phyloP scores from a whole-genome alignment of 805 yeast species.

The Millerozyma acaciae region DNA sequence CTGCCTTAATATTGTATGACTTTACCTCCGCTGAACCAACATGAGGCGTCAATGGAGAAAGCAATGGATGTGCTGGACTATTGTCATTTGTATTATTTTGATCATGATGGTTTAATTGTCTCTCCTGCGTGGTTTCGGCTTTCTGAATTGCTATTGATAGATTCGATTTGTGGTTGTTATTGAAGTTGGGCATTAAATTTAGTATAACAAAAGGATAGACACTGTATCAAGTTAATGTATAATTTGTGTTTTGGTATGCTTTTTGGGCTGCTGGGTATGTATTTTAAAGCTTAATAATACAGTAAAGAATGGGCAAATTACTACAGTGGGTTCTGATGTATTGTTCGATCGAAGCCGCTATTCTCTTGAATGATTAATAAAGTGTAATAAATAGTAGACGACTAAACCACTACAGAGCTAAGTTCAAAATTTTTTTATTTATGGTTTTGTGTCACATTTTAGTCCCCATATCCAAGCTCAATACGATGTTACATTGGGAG shows the following conservation, averaged over 20 bases:
- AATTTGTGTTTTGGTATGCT: not conserved
- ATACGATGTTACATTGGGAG: not conserved
- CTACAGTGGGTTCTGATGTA: too few relatives aligned
- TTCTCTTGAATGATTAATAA: too few relatives aligned
- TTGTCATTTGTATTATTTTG: constrained; percentile 8
- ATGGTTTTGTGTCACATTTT: constrained; percentile 1
- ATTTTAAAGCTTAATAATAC: too few relatives aligned
- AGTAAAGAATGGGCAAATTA: too few relatives aligned
- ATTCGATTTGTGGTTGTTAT: constrained; percentile 29
- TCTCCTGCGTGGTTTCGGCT: constrained; percentile 28
- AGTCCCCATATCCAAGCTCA: too few relatives aligned
- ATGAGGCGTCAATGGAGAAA: constrained; percentile 22
- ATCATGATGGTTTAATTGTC: constrained; percentile 10
- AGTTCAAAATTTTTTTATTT: constrained; percentile 1
- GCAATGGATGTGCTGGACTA: constrained; percentile 13
- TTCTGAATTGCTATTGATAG: constrained; percentile 42
- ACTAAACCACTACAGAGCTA: too few relatives aligned
- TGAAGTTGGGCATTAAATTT: constrained; percentile 15
- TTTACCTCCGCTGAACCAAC: constrained; percentile 29
- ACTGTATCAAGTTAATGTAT: not conserved
- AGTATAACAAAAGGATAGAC: not conserved
- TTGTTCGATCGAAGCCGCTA: too few relatives aligned
- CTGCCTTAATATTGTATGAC: constrained; percentile 30
- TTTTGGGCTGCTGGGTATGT: too few relatives aligned
- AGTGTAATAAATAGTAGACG: too few relatives aligned